Base-by-base conservation (phyloP, 2,329 filamentous ascomycete genomes). In the Alternaria viburni region DNA sequence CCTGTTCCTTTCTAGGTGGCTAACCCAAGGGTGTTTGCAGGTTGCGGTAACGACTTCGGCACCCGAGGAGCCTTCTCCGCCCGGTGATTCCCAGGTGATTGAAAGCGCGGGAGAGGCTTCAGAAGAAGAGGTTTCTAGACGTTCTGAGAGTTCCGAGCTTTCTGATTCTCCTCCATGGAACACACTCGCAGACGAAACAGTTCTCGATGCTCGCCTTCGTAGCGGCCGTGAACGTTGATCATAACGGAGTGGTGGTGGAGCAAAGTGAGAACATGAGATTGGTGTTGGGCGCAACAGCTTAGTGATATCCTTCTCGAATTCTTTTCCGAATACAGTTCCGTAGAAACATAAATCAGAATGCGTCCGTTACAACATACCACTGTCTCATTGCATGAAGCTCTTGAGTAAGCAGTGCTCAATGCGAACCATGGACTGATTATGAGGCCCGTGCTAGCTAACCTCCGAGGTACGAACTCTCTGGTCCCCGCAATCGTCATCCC, bases 401-500 rank as follows among this genome's bases (percentile, higher is more conserved):
- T 23, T 45, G 52, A 45, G 21, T 17, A 41, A 41, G 36, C 36
- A 17, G 36, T 41, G 36, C 36, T 41, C 36, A 41, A 17, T 41
- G 36, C 36, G 2, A 41, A 4, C 36, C 36, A 17, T 41, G 36
- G n/a, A 41, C n/a, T 41, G 36, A 41, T 41, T 2, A 4, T 17
- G 36, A 50, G 50, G 61, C 25, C 59, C 44, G 44, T 25, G 59
- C 51, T 44, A 52, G 59, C 51, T 44, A 52, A 61, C 57, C 57
- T 64, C 61, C 62, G 58, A 54, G 62, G 58, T 64, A 61, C 52
- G 52, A 61, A 58, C 58, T 64, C 13, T 11, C 21, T 47, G 54
- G 54, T 65, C 62, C 62, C 62, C 62, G 62, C 62, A 58, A 41
- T 58, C 49, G 59, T 62, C 62, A 65, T 65, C 54, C 21, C 54